Evolutionary conservation across 2,329 filamentous ascomycete species (phyloP).

Genomic region (Cadophora malorum): DNA sequence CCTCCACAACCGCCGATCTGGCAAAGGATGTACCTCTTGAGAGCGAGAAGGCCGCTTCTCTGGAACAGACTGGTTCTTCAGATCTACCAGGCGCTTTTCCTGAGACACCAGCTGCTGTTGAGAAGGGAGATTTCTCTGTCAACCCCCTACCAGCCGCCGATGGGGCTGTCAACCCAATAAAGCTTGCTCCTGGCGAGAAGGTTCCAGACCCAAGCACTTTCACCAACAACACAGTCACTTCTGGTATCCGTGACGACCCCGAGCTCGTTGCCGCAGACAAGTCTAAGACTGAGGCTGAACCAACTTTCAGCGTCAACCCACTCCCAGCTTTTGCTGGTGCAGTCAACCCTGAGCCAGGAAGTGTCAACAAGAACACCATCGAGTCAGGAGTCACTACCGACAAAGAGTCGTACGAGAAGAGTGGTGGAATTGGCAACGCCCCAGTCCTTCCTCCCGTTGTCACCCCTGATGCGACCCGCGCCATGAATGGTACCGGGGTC

Average conservation of each 20-base stretch:
- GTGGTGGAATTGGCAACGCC: conserved; percentile 60
- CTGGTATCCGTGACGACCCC: conserved; percentile 79
- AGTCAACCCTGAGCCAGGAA: conserved; percentile 75
- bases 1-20: conserved; percentile 74
- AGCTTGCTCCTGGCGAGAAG: conserved; percentile 79
- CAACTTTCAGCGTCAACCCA: conserved; percentile 63
- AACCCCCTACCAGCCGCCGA: conserved; percentile 68
- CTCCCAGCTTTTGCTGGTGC: conserved; percentile 66
- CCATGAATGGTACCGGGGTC: conserved; percentile 46
- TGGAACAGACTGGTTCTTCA: conserved; percentile 47
- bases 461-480: conserved; percentile 49
- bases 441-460: conserved; percentile 47
- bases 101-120: conserved; percentile 65
- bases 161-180: conserved; percentile 78
- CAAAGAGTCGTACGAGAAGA: conserved; percentile 85
- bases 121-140: conserved; percentile 54
- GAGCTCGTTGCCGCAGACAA: conserved; percentile 69
- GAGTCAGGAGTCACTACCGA: conserved; percentile 79
- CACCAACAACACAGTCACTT: conserved; percentile 71
- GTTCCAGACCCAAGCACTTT: conserved; percentile 72
- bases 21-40: conserved; percentile 72
- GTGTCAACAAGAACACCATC: conserved; percentile 69
- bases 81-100: conserved; percentile 73
- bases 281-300: conserved; percentile 47
- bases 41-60: conserved; percentile 41